Conservation (phyloP, 345 rosid species). For the Aegle marmelos region DNA sequence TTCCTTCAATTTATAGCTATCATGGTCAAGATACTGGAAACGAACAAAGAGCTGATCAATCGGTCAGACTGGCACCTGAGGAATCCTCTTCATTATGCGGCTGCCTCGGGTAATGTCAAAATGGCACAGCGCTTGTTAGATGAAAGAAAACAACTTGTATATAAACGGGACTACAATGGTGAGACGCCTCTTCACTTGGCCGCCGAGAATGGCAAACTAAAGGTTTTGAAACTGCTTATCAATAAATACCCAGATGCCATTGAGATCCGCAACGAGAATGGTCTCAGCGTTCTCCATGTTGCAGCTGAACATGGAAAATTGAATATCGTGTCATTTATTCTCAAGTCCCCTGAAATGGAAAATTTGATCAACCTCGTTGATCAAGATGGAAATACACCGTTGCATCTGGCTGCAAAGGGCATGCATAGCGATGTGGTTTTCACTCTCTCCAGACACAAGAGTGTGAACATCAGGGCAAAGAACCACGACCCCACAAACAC, state of each 20-base stretch:
- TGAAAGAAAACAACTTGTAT: neutral
- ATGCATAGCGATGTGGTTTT: neutral
- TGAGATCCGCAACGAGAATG: neutral
- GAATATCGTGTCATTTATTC: neutral
- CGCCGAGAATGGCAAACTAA: neutral
- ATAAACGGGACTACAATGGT: neutral
- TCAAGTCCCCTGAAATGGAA: neutral
- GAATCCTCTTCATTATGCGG: conserved; percentile 3
- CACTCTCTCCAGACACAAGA: neutral
- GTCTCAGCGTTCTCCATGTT: neutral
- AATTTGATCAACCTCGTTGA: conserved; percentile 2
- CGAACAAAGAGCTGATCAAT: neutral
- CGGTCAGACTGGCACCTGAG: neutral
- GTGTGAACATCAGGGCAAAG: neutral
- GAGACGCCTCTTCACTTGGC: conserved; percentile 6
- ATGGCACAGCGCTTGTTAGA: neutral
- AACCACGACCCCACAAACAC: neutral
- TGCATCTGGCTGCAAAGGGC: neutral
- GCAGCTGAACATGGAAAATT: neutral
- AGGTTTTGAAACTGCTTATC: neutral
- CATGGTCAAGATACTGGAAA: neutral
- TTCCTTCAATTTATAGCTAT: neutral
- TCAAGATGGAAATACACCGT: neutral
- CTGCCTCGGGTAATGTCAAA: neutral
- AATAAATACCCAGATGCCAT: neutral